phyloP scores from a whole-genome alignment of 2,329 filamentous ascomycete genomes.

The Fusarium chlamydosporum region DNA sequence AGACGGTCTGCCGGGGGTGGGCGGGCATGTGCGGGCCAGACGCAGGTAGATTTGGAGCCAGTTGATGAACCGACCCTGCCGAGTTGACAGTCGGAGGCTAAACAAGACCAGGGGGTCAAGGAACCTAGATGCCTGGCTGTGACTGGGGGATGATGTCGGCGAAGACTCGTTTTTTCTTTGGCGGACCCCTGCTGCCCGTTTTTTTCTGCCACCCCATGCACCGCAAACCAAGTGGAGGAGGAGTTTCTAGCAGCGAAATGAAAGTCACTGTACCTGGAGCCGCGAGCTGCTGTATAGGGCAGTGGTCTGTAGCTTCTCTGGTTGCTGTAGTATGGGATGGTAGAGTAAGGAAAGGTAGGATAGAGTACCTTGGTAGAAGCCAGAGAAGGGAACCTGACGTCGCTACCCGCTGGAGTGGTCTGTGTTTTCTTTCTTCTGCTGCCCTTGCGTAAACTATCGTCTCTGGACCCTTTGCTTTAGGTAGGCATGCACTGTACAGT shows the following conservation, averaged over 20 bases:
- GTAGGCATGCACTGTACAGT: constrained; percentile 3
- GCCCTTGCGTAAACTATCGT: constrained; percentile 17
- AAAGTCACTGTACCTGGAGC: constrained; percentile 51
- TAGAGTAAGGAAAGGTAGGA: too few species aligned
- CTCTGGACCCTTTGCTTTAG: constrained; percentile 10
- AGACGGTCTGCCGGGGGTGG: constrained; percentile 52
- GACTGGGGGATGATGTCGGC: constrained; percentile 50
- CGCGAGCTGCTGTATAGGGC: constrained; percentile 21
- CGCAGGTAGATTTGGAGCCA: constrained; percentile 47
- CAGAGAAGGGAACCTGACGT: constrained; percentile 15
- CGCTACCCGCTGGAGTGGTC: constrained; percentile 31
- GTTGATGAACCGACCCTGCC: constrained; percentile 52
- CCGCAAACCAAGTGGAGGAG: constrained; percentile 34
- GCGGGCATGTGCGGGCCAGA: constrained; percentile 42
- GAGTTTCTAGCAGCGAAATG: constrained; percentile 27
- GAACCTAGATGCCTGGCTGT: constrained; percentile 47
- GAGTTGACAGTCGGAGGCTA: constrained; percentile 52
- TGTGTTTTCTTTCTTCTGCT: constrained; percentile 37
- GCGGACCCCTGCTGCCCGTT: constrained; percentile 47
- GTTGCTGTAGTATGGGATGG: constrained; percentile 1
- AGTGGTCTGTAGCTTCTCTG: constrained; percentile 8
- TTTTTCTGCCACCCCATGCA: constrained; percentile 46
- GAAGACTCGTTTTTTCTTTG: constrained; percentile 33
- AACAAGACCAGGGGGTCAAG: constrained; percentile 48
- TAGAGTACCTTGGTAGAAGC: background rate